phyloP scores from a whole-genome alignment of 1,284 basidiomycete species.

The Ganoderma lucidum region DNA sequence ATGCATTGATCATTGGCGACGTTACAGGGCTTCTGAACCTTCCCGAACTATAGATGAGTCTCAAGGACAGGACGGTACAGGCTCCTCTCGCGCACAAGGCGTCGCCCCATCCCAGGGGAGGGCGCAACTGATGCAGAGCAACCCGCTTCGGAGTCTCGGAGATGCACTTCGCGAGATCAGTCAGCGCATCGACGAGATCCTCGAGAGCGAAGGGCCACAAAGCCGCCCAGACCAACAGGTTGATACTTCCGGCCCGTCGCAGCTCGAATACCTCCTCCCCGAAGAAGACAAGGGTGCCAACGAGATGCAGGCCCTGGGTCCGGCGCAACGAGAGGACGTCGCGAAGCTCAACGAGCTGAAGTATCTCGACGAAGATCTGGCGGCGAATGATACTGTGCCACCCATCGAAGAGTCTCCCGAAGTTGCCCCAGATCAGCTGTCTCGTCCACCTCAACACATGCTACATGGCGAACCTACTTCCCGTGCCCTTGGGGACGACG shows the following conservation, averaged over 20 bases:
- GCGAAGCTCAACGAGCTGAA: slow-evolving; percentile 85
- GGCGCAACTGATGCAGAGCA: slow-evolving; percentile 50
- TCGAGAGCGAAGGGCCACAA: slow-evolving; percentile 53
- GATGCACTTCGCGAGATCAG: slow-evolving; percentile 89
- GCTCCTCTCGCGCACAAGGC: slow-evolving; percentile 53
- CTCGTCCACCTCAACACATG: slow-evolving; percentile 22
- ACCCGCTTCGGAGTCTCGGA: slow-evolving; percentile 85
- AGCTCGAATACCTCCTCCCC: slow-evolving; percentile 87
- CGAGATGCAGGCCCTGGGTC: slow-evolving; percentile 91
- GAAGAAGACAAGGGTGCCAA: slow-evolving; percentile 65
- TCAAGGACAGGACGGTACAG: slow-evolving; percentile 43
- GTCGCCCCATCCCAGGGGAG: slow-evolving; percentile 48
- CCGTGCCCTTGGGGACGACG: slow-evolving; percentile 43
- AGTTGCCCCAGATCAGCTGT: slow-evolving; percentile 36
- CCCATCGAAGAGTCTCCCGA: slow-evolving; percentile 30
- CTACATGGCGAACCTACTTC: slow-evolving; percentile 45
- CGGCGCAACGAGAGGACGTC: slow-evolving; percentile 84
- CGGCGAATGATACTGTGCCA: slow-evolving; percentile 42
- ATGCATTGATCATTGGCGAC: not conserved
- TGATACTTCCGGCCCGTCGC: slow-evolving; percentile 52
- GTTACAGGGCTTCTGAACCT: slow-evolving; percentile 19
- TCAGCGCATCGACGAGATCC: slow-evolving; percentile 87
- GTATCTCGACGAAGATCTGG: slow-evolving; percentile 68
- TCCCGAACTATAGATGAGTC: slow-evolving; percentile 30
- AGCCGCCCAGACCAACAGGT: slow-evolving; percentile 40